A percentile compares a stretch with the other conserved stretches of the same genome.
Conservation (phyloP, 2,329 filamentous ascomycete genomes). For the Botrytis squamosa region DNA sequence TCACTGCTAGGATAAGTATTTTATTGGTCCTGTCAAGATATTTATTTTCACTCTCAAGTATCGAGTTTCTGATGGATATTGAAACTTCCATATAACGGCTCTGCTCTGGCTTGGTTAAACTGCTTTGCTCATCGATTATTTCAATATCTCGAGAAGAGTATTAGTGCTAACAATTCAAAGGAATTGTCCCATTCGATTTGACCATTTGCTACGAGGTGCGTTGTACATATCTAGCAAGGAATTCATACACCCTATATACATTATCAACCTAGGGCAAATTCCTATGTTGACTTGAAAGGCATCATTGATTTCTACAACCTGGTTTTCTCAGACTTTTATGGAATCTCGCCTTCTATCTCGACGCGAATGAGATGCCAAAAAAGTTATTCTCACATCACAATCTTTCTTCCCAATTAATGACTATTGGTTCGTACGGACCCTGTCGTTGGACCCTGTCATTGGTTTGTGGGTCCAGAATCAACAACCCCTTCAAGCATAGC, state of each 20-base stretch:
- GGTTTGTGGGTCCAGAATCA: neutral
- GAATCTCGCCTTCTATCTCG: neutral
- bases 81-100: neutral
- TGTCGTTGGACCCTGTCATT: neutral
- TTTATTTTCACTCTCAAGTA: neutral
- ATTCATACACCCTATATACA: neutral
- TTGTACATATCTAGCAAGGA: neutral
- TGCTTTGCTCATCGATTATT: neutral
- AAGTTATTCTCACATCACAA: neutral
- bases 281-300: neutral
- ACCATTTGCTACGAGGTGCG: neutral
- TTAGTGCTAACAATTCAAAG: neutral
- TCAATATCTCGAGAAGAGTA: neutral
- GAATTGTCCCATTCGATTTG: neutral
- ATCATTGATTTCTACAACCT: neutral
- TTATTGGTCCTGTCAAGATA: neutral
- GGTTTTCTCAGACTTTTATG: neutral
- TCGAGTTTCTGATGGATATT: neutral
- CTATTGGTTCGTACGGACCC: neutral
- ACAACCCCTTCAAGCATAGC: neutral
- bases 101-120: neutral
- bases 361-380: neutral
- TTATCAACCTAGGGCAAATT: neutral
- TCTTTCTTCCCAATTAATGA: neutral
- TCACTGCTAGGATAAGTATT: neutral